phyloP scores from a whole-genome alignment of 129 eudicot species.

The Flaveria sonorensis region DNA sequence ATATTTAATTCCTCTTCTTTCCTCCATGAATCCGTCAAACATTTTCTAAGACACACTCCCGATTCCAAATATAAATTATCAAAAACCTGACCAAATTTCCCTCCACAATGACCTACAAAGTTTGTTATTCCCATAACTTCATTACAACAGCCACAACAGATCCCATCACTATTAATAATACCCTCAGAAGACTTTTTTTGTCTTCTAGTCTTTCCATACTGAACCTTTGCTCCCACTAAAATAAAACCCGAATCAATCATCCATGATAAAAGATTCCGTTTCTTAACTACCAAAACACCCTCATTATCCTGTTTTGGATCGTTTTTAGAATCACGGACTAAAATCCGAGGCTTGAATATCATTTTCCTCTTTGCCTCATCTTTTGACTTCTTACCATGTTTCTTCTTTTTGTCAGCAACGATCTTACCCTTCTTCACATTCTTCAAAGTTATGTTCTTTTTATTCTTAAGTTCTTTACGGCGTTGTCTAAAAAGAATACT shows the following conservation, averaged over 20 bases:
- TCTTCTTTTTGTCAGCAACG: slow-evolving; percentile 27
- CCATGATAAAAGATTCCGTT: slow-evolving; percentile 72
- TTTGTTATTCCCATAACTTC: slow-evolving; percentile 40
- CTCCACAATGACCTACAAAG: slow-evolving; percentile 69
- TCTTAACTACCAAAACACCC: slow-evolving; percentile 44
- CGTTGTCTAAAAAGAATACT: slow-evolving; percentile 50
- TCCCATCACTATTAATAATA: slow-evolving; percentile 62
- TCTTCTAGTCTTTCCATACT: slow-evolving; percentile 49
- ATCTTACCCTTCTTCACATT: slow-evolving; percentile 23
- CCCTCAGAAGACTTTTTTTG: slow-evolving; percentile 52
- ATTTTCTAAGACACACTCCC: slow-evolving; percentile 61
- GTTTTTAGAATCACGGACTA: slow-evolving; percentile 56
- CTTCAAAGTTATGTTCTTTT: slow-evolving; percentile 28
- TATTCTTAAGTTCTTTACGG: slow-evolving; percentile 28
- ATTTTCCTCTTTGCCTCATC: slow-evolving; percentile 33
- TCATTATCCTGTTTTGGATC: slow-evolving; percentile 45
- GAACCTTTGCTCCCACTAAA: slow-evolving; percentile 52
- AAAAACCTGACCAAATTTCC: slow-evolving; percentile 39
- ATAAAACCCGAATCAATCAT: slow-evolving; percentile 79
- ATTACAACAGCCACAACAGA: slow-evolving; percentile 66
- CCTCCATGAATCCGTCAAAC: slow-evolving; percentile 72
- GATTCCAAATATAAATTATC: slow-evolving; percentile 59
- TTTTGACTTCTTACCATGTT: slow-evolving; percentile 31
- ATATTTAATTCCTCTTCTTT: slow-evolving; percentile 53
- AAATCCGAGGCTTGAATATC: slow-evolving; percentile 46